A percentile compares a stretch with the other conserved stretches of the same genome.
These are phyloP conservation scores for Ogataea populi-albae DNA, from an alignment of 805 yeast genomes.

Conservation along the genomic window DNA sequence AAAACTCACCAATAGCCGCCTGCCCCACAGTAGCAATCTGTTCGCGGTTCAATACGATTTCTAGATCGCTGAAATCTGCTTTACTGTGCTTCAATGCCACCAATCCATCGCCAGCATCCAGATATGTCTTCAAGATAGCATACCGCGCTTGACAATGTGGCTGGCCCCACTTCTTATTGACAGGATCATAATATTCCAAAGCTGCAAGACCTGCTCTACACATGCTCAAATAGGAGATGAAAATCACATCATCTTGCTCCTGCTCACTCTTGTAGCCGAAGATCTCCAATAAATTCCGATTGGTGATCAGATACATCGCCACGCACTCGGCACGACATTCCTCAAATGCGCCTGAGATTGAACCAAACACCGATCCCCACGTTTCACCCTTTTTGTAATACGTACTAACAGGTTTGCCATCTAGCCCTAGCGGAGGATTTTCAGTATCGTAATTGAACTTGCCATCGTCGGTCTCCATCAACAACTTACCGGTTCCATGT, in stretches of 20 bases:
- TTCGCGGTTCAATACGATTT: slow-evolving; percentile 53
- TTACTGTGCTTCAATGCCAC: slow-evolving; percentile 50
- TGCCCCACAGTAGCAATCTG: slow-evolving; percentile 71
- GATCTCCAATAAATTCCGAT: slow-evolving; percentile 62
- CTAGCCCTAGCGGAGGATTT: slow-evolving; percentile 59
- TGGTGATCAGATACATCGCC: slow-evolving; percentile 75
- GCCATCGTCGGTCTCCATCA: slow-evolving; percentile 56
- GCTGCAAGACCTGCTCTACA: slow-evolving; percentile 84
- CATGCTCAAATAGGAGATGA: slow-evolving; percentile 75
- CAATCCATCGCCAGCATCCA: slow-evolving; percentile 60
- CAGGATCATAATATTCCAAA: slow-evolving; percentile 85
- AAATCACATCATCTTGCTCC: slow-evolving; percentile 62
- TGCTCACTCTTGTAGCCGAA: slow-evolving; percentile 61
- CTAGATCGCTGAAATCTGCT: slow-evolving; percentile 55
- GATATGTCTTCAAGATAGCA: slow-evolving; percentile 74
- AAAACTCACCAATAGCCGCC: slow-evolving; percentile 66
- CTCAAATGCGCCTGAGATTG: slow-evolving; percentile 82
- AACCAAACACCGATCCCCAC: slow-evolving; percentile 86
- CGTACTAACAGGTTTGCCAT: slow-evolving; percentile 60
- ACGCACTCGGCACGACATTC: slow-evolving; percentile 93
- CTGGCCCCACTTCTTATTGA: slow-evolving; percentile 84
- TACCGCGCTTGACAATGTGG: slow-evolving; percentile 93
- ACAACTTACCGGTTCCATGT: slow-evolving; percentile 85
- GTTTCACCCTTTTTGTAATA: slow-evolving; percentile 80
- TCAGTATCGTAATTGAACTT: slow-evolving; percentile 67